phyloP scores from a whole-genome alignment of 345 rosid genomes.

The Eucalyptus shirleyi region DNA sequence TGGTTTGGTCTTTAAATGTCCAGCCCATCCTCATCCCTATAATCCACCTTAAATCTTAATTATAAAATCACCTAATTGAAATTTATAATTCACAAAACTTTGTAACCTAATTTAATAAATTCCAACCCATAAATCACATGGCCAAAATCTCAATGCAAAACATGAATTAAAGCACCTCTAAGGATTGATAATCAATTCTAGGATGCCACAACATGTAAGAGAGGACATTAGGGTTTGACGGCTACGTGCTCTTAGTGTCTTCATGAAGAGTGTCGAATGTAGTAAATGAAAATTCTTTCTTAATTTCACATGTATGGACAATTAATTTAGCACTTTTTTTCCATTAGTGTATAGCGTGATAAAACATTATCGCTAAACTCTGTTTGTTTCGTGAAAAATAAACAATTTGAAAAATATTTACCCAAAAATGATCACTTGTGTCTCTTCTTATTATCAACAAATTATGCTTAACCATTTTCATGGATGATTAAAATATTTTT shows the following conservation, averaged over 20 bases:
- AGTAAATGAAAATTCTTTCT: background rate
- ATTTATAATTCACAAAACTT: too few relatives aligned
- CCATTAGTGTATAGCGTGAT: background rate
- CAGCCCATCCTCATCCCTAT: too few relatives aligned
- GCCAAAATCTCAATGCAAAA: too few relatives aligned
- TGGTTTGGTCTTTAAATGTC: too few relatives aligned
- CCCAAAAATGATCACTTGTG: background rate
- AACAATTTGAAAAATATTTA: background rate
- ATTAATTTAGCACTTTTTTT: background rate
- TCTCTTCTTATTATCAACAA: background rate
- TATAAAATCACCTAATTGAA: too few relatives aligned
- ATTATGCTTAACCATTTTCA: background rate
- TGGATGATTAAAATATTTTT: background rate
- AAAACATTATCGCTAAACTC: background rate
- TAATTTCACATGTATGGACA: background rate
- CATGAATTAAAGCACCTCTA: too few relatives aligned
- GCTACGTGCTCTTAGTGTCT: background rate
- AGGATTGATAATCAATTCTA: too few relatives aligned
- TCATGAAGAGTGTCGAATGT: background rate
- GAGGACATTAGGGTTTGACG: background rate
- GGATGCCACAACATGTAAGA: background rate
- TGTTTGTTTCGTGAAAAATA: background rate
- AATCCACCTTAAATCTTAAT: too few relatives aligned
- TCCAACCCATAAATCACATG: too few relatives aligned
- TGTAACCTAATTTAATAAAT: too few relatives aligned